Evolutionary conservation across 108 stramenopile species (phyloP).

Genomic region (Pseudonitzschia multiseries): DNA sequence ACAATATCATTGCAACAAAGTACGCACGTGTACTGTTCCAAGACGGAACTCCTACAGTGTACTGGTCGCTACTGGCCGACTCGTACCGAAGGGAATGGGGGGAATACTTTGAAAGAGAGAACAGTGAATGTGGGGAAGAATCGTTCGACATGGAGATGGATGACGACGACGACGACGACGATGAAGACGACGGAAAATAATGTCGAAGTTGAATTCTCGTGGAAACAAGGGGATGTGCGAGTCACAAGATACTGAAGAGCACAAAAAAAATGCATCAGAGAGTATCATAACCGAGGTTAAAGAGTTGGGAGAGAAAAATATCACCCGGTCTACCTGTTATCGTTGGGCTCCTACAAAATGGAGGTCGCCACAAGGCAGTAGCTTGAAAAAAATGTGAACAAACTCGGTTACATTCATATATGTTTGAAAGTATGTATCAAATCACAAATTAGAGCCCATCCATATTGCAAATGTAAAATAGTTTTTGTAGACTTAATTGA

Average conservation of each 20-base stretch:
- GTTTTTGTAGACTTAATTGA: too few species aligned
- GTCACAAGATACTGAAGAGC: not conserved
- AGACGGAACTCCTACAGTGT: conserved; percentile 8
- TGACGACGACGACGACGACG: not conserved
- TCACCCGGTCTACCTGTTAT: too few species aligned
- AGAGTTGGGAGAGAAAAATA: too few species aligned
- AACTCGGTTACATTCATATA: too few species aligned
- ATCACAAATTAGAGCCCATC: too few species aligned
- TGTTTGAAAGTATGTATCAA: too few species aligned
- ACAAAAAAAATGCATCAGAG: too few species aligned
- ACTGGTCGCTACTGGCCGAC: conserved; percentile 11
- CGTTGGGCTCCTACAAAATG: too few species aligned
- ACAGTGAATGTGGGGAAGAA: not conserved
- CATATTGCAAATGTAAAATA: too few species aligned
- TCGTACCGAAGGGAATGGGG: conserved; percentile 16
- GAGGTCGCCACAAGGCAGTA: too few species aligned
- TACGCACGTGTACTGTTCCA: conserved; percentile 2
- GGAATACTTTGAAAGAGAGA: not conserved
- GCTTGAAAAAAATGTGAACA: too few species aligned
- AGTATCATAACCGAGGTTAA: too few species aligned
- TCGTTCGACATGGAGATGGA: not conserved
- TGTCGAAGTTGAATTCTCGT: not conserved
- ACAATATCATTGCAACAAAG: conserved; percentile 14
- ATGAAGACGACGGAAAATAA: conserved; percentile 9
- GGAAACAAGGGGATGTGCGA: not conserved